Evolutionary conservation across 352 stramenopile species (phyloP).

Genomic region (Pythium graminicola): DNA sequence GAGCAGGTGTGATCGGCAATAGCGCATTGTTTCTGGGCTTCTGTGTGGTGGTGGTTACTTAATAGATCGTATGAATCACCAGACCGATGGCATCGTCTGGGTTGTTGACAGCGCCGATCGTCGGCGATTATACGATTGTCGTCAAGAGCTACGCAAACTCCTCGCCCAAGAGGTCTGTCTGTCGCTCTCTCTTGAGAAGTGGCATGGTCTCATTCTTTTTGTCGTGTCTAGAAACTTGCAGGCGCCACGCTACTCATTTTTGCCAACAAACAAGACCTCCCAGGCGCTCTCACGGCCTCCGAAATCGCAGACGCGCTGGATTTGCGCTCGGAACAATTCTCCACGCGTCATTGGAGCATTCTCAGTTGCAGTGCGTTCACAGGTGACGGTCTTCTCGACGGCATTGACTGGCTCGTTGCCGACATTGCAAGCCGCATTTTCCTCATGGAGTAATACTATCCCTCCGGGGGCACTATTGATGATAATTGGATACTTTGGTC

Average conservation of each 20-base stretch:
- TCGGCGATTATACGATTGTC: slow-evolving; percentile 92
- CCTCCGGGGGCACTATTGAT: slow-evolving; percentile 1
- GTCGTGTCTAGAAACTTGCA: slow-evolving; percentile 87
- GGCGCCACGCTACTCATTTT: slow-evolving; percentile 99
- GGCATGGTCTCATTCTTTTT: not conserved
- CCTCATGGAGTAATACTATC: slow-evolving; percentile 73
- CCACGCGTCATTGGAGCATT: slow-evolving; percentile 83
- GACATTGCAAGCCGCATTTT: slow-evolving; percentile 97
- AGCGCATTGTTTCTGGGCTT: no score
- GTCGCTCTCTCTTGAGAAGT: not conserved
- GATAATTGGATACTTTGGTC: no score
- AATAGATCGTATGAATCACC: no score
- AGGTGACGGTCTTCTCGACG: slow-evolving; percentile 92
- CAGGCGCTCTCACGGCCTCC: slow-evolving; percentile 80
- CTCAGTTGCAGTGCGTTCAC: slow-evolving; percentile 97
- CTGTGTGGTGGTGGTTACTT: no score
- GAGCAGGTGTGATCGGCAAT: slow-evolving; percentile 55
- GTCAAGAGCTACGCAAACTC: slow-evolving; percentile 82
- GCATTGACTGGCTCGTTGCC: slow-evolving; percentile 96
- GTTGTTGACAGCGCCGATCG: slow-evolving; percentile 97
- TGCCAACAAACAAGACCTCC: slow-evolving; percentile 99
- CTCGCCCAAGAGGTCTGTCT: slow-evolving; percentile 76
- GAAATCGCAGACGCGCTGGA: slow-evolving; percentile 90
- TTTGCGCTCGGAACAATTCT: slow-evolving; percentile 74
- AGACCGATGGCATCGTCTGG: slow-evolving; percentile 99